phyloP scores from a whole-genome alignment of 352 stramenopile species.

The Blastocystis hominis region DNA sequence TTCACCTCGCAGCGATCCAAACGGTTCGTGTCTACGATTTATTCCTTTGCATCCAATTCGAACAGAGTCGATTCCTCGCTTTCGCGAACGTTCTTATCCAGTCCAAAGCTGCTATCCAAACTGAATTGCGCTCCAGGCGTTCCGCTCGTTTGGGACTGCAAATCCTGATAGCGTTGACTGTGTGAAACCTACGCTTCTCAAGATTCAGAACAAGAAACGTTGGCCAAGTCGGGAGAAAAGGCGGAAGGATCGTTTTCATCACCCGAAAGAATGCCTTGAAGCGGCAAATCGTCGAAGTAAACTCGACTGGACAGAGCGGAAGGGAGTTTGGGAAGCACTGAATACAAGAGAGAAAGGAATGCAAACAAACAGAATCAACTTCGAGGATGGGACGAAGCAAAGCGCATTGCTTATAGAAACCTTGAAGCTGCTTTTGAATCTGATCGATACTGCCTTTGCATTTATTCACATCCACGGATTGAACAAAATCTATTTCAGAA shows the following conservation, averaged over 20 bases:
- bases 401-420: constrained; percentile 4
- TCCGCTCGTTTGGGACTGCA: neutral
- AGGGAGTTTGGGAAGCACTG: neutral
- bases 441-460: neutral
- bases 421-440: neutral
- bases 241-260: neutral
- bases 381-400: neutral
- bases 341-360: neutral
- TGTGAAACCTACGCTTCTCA: neutral
- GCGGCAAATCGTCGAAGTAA: neutral
- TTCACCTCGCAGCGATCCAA: neutral
- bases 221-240: neutral
- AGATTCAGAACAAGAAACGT: neutral
- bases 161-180: neutral
- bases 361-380: neutral
- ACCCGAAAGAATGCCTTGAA: constrained; percentile 5
- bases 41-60: neutral
- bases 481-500: constrained; percentile 29
- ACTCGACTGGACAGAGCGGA: neutral
- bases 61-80: neutral
- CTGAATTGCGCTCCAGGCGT: neutral
- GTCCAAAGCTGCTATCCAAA: neutral
- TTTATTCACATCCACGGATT: neutral
- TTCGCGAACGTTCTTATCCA: neutral
- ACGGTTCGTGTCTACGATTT: neutral